These are phyloP conservation scores for Sporobolomyces roseus DNA, from an alignment of 768 basidiomycete species.

Conservation along the genomic window DNA sequence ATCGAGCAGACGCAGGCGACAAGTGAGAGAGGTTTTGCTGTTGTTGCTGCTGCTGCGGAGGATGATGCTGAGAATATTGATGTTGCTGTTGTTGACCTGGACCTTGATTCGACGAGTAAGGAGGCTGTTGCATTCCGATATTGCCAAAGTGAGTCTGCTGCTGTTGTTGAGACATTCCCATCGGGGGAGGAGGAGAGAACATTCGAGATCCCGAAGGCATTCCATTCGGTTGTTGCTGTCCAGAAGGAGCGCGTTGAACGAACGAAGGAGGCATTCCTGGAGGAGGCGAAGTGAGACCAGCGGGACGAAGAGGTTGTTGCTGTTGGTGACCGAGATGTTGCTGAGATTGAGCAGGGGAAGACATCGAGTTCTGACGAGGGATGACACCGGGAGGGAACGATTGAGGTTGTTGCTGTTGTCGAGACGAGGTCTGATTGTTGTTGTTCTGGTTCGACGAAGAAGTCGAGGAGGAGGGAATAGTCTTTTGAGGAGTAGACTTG, in stretches of 20 bases:
- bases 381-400: slow-evolving; percentile 35
- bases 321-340: slow-evolving; percentile 3
- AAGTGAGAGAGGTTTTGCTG: no score
- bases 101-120: slow-evolving; percentile 20
- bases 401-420: slow-evolving; percentile 12
- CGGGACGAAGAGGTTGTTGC: slow-evolving; percentile 10
- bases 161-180: slow-evolving; percentile 20
- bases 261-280: slow-evolving; percentile 32
- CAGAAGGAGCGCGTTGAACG: slow-evolving; percentile 27
- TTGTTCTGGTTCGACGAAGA: not conserved
- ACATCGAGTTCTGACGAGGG: slow-evolving; percentile 30
- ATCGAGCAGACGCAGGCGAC: slow-evolving; percentile 21
- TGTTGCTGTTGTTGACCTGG: no score
- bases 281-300: slow-evolving; percentile 16
- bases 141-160: slow-evolving; percentile 24
- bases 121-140: slow-evolving; percentile 20
- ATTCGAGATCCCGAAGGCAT: slow-evolving; percentile 13
- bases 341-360: not conserved
- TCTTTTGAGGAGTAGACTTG: slow-evolving; percentile 27
- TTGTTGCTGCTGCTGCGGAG: no score
- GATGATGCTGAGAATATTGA: no score
- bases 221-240: slow-evolving; percentile 26
- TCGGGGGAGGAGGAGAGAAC: slow-evolving; percentile 38
- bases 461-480: not conserved
- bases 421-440: slow-evolving; percentile 4